phyloP scores from a whole-genome alignment of 208 protist genomes.

The Leishmania martiniquensis region DNA sequence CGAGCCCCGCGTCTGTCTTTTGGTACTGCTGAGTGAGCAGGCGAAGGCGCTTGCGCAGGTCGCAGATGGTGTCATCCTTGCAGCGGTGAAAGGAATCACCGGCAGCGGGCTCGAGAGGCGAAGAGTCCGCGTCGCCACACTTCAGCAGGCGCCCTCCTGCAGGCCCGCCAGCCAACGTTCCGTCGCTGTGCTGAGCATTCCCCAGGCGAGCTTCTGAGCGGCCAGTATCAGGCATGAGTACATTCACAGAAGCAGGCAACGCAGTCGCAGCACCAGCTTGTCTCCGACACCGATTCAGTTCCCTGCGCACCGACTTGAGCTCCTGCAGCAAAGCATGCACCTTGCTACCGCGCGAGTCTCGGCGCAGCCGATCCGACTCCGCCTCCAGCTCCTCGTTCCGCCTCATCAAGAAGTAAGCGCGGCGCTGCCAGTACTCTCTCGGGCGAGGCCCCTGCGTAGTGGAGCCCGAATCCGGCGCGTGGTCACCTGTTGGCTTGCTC shows the following conservation, averaged over 20 bases:
- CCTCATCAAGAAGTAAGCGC: slow-evolving; percentile 41
- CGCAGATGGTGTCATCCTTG: slow-evolving; percentile 27
- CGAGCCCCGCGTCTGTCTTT: slow-evolving; percentile 25
- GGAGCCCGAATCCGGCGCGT: not conserved
- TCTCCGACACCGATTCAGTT: slow-evolving; percentile 37
- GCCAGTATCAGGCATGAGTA: not conserved
- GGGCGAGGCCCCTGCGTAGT: slow-evolving; percentile 1
- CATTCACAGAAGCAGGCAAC: not conserved
- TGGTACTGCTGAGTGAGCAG: slow-evolving; percentile 32
- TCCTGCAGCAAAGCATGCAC: slow-evolving; percentile 44
- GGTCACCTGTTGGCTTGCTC: not conserved
- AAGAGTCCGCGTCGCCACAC: not conserved
- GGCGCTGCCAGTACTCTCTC: slow-evolving; percentile 33
- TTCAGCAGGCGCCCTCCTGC: not conserved
- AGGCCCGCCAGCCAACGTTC: not conserved
- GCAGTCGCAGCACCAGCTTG: not conserved
- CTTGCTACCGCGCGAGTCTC: slow-evolving; percentile 46
- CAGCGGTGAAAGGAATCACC: slow-evolving; percentile 18
- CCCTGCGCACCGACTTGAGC: slow-evolving; percentile 39
- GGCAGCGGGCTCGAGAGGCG: not conserved
- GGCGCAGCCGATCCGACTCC: slow-evolving; percentile 38
- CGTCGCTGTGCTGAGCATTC: not conserved
- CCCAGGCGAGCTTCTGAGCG: not conserved
- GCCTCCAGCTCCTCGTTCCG: slow-evolving; percentile 29
- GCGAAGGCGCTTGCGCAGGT: slow-evolving; percentile 23